Evolutionary conservation across 106 monocot species (phyloP), one percentile per base, ranked within the genome.

Genomic region (Dioscorea alata): DNA sequence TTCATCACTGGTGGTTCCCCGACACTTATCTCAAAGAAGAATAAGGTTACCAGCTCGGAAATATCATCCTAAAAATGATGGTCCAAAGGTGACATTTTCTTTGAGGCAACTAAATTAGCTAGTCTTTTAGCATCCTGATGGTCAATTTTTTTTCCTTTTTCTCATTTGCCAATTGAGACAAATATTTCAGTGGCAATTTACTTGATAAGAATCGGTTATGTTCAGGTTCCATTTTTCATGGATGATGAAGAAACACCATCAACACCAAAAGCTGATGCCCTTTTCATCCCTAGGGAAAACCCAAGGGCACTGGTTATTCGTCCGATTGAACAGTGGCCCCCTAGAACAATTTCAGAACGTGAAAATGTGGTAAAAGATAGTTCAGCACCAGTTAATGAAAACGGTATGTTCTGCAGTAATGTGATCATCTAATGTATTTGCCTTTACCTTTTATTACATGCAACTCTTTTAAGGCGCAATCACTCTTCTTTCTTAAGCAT

Each of bases 181-280:
- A 17, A 60, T 59, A 33, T 51, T 21, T 22, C 15, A 51, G 50
- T 23, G 0, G 13, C 13, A 23, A 48, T 56, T 63, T n/a, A 54
- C 18, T 42, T 42, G 42, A 3, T 42, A 42, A 42, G 54, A 8
- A 15, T 54, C 13, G 33, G 15, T 21, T 74, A 2, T 60, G 16
- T 75, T 68, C 69, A 96, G 97, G 89, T 92, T 33, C 89, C 97
- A 18, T 96, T 91, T 59, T 97, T 83, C 49, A 59, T 60, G 54
- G 89, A 83, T 69, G 92, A 92, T 31, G 97, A 97, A 74, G 78
- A 81, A 71, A 59, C 70, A 17, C 58, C 84, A 25, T 70, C 81
- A 67, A 80, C 81, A 57, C 97, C 97, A 14, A 97, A 97, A 64
- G 97, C 92, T 14, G 97, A 97, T 85, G 97, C 97, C 22, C 74